Evolutionary conservation across 2,329 filamentous ascomycete genomes (phyloP), one percentile per base, ranked within the genome.

Genomic region (Tolypocladium endophyticum): DNA sequence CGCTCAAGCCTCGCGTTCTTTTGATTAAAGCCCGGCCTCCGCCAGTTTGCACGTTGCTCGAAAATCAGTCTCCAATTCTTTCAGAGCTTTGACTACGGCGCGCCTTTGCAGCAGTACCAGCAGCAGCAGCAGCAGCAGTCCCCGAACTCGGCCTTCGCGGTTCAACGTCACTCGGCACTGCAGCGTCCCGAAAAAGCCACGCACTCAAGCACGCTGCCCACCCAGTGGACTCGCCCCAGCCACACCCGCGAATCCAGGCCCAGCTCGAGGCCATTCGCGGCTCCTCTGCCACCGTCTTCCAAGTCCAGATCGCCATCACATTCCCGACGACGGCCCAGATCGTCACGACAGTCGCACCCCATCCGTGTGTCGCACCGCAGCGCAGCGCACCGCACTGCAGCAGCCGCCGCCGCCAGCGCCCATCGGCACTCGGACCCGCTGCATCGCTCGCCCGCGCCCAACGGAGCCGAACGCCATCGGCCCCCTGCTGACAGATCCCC

Each of bases 401-500:
- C 41, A 45, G 43, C 41, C 35, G n/a, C 43, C 23, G 23, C 43
- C 25, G 5, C 43, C n/a, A 25, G 11, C 38, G 45, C 30, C 35
- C 47, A 43, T 18, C 45, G 43, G 57, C 45, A 36, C 30, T 38
- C 35, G 23, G 33, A 52, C 47, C 35, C 38, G 55, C 55, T 12
- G 54, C 54, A 56, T 41, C 38, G 35, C 55, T 9, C 28, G 55
- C 43, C 33, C 39, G 28, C 50, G 25, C 30, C 30, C 50, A 35
- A 53, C 50, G 30, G 20, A 52, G 25, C 47, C 47, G 47, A 52
- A 52, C 50, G 30, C 54, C 41, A 53, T 56, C 58, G n/a, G 20
- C 14, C 38, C 60, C 61, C 57, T 60, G 61, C 58, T 57, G 56
- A 60, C 59, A 60, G 60, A 62, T 62, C 56, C 53, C 41, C 33